Evolutionary conservation across 257 asterid species (phyloP), one percentile per base, ranked within the genome.

Genomic region (Capsicum pubescens): DNA sequence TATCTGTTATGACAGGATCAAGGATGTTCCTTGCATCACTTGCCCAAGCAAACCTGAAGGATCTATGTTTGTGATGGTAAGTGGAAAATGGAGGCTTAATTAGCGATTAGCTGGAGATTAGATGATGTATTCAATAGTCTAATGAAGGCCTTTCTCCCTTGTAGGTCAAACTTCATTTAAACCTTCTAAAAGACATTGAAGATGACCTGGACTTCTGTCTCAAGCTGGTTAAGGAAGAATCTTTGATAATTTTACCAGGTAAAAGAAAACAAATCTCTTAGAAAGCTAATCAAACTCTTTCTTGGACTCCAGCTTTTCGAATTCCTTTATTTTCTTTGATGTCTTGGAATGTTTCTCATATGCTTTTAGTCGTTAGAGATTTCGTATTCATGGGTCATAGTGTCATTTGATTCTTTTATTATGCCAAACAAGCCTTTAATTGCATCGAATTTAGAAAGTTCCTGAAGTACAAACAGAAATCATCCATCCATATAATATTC

Each of bases 41-140:
- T 94, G 97, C 84, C 98, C 95, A 7, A 87, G 90, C 92, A 95
- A 92, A 89, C 99, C 99, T 2, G 88, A 94, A 88, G 99, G 98
- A 84, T 92, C 96, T 63, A 91, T 95, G 99, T 93, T 91, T 83
- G 91, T 85, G 50, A 92, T 95, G 98, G 98, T 94, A 90, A 89
- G 84, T 46, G 15, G 48, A 59, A 69, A 21, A 52, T 13, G 60
- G 63, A 76, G 52, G 81, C 81, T 76, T 76, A 50, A 52, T 50
- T 21, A 52, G 48, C 1, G 8, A 42, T 39, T 39, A 69, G 55
- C 21, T 69, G 39, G 55, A 3, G 26, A 69, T 52, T 76, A 7
- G 44, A 50, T 19, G 74, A 67, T 66, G 1, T 15, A 59, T 64
- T 66, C 52, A 61, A 68, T 68, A 58, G 84, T 76, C 52, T 36